Conservation (phyloP, 2,329 filamentous ascomycete species). For the Phaeosphaeriaceae sp. region DNA sequence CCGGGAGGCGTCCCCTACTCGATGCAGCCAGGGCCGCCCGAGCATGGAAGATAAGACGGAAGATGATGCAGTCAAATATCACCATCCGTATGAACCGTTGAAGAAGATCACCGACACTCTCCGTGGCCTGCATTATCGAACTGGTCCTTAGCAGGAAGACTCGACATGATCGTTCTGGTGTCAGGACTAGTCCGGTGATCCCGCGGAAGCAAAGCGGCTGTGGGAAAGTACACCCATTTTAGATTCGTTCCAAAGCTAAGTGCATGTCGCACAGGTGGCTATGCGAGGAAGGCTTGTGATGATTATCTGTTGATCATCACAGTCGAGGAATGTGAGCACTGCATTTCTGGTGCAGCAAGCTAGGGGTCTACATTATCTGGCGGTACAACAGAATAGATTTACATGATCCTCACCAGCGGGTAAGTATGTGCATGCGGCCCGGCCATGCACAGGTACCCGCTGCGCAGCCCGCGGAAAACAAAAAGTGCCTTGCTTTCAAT, state of each 20-base stretch:
- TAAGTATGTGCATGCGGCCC: neutral
- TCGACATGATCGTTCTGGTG: no score
- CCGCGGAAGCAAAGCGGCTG: no score
- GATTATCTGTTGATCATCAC: neutral
- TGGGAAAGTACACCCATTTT: no score
- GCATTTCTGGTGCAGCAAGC: neutral
- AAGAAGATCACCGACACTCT: no score
- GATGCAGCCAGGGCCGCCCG: neutral
- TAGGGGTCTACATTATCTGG: neutral
- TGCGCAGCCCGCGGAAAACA: no score
- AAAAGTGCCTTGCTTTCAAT: no score
- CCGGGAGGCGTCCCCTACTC: neutral
- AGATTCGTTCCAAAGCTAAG: neutral
- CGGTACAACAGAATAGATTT: neutral
- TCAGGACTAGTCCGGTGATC: no score
- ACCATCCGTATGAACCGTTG: no score
- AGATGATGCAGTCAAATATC: neutral
- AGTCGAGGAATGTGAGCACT: neutral
- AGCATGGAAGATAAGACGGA: neutral
- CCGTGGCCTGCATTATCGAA: no score
- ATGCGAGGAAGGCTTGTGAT: neutral
- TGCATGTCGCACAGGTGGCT: neutral
- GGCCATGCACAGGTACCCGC: neutral
- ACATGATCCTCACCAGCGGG: neutral
- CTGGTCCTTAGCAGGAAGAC: no score